Conservation (phyloP, 495 filamentous ascomycete genomes). For the Penicillium lividum region DNA sequence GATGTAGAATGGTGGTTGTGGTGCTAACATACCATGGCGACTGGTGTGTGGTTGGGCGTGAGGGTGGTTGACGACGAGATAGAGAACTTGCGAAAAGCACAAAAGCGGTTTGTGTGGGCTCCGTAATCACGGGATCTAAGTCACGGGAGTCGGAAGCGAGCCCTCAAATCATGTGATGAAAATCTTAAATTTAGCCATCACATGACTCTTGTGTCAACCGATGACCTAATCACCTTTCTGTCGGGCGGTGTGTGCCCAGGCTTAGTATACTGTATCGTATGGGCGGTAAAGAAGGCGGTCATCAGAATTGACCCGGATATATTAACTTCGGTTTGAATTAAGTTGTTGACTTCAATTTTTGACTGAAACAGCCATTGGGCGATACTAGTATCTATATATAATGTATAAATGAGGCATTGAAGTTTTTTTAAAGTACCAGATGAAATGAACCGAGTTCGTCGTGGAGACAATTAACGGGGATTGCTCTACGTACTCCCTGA, state of each 20-base stretch:
- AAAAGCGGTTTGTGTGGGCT: constrained; percentile 49
- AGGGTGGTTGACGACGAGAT: constrained; percentile 49
- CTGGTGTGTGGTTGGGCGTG: constrained; percentile 39
- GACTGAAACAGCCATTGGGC: too few species aligned
- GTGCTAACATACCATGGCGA: constrained; percentile 50
- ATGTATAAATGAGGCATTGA: too few species aligned
- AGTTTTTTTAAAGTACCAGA: too few species aligned
- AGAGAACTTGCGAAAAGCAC: constrained; percentile 37
- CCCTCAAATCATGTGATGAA: constrained; percentile 4
- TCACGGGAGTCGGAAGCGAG: constrained; percentile 45
- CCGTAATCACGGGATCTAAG: constrained; percentile 21
- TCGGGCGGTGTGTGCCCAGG: constrained; percentile 1
- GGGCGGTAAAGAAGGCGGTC: too few species aligned
- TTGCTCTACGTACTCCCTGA: too few species aligned
- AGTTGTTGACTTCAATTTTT: too few species aligned
- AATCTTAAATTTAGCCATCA: neutral
- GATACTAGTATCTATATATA: too few species aligned
- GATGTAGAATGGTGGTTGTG: constrained; percentile 13
- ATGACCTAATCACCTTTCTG: constrained; percentile 8
- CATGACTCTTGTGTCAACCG: neutral
- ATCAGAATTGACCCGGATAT: too few species aligned
- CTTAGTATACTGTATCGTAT: too few species aligned
- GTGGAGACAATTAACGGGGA: too few species aligned
- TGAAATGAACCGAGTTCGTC: too few species aligned
- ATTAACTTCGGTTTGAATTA: too few species aligned